Evolutionary conservation across 2,329 filamentous ascomycete species (phyloP).

Genomic region (Ciborinia camelliae): DNA sequence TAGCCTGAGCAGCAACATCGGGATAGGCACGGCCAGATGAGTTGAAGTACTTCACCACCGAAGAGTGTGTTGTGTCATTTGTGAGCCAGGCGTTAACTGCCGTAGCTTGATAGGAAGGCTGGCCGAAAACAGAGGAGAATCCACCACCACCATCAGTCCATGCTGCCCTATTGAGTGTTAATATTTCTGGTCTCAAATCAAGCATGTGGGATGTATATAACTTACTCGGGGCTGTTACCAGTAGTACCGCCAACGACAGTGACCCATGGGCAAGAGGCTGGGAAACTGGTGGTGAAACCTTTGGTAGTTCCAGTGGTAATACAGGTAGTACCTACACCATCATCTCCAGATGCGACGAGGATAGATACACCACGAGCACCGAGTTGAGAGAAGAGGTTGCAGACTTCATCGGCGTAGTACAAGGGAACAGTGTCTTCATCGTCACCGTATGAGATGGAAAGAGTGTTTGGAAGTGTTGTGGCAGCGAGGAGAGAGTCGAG

Average conservation of each 20-base stretch:
- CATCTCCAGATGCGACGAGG: slow-evolving; percentile 48
- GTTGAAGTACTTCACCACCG: slow-evolving; percentile 47
- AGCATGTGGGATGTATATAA: not conserved
- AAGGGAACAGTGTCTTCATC: slow-evolving; percentile 52
- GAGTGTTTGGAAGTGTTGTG: slow-evolving; percentile 54
- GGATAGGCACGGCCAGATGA: slow-evolving; percentile 48
- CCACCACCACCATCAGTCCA: slow-evolving; percentile 41
- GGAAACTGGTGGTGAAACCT: slow-evolving; percentile 49
- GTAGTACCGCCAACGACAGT: slow-evolving; percentile 44
- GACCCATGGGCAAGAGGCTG: slow-evolving; percentile 51
- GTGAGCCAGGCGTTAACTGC: slow-evolving; percentile 45
- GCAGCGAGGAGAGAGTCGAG: slow-evolving; percentile 55
- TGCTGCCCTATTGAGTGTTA: slow-evolving; percentile 20
- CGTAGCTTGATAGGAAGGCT: slow-evolving; percentile 42
- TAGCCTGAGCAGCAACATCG: slow-evolving; percentile 54
- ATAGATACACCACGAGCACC: slow-evolving; percentile 48
- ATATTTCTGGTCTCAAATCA: not conserved
- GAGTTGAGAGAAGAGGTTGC: slow-evolving; percentile 52
- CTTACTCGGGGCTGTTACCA: slow-evolving; percentile 28
- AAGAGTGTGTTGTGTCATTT: slow-evolving; percentile 46
- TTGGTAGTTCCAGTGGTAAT: slow-evolving; percentile 36
- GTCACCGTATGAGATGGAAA: slow-evolving; percentile 55
- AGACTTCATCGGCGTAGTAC: slow-evolving; percentile 52
- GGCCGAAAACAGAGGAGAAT: slow-evolving; percentile 44
- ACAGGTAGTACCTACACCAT: slow-evolving; percentile 42